Base-by-base conservation (phyloP, 2,329 filamentous ascomycete genomes). In the Fusarium sp. region DNA sequence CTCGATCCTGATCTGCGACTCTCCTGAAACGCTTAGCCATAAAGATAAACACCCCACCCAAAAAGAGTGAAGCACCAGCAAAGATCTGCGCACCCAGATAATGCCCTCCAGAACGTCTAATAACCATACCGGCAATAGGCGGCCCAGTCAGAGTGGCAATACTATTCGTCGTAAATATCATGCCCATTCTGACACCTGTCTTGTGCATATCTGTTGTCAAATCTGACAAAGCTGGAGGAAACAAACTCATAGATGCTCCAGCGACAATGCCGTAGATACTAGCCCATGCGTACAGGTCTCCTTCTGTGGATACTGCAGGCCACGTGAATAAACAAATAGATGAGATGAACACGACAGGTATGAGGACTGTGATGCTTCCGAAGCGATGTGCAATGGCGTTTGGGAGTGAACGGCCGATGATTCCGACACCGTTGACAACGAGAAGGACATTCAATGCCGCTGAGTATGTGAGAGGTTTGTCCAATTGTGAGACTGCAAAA, bases 391-490 rank as follows among this genome's bases (percentile, higher is more conserved):
- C 64, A 1, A 61, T 6, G 12, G 40, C 40, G 11, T 67, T 67
- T 15, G 64, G 63, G 10, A 67, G 40, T 11, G 54, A 61, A 35
- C 64, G 53, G 3, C 53, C 53, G 0, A 67, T 33, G 4, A 61
- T 42, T 16, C 64, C 53, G 7, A 67, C 53, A 5, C 64, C 53
- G 16, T 67, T 67, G 23, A 61, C 53, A 15, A 67, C 64, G 0
- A 67, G 40, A 13, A 67, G 16, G 9, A 67, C 11, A 18, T 61
- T 42, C 3, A 67, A 32, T 10, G 63, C 53, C 3, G 59, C 62
- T 0, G 64, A 60, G 19, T 52, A 67, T 15, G 6, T 25, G 12
- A 67, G 21, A 5, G 60, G 23, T 9, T 64, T 49, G 28, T 49
- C 35, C 5, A 66, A 37, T 21, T 67, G 63, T 5, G 46, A 60